Base-by-base conservation (phyloP, 23 red algal genomes). In the Pyropia yezoensis region DNA sequence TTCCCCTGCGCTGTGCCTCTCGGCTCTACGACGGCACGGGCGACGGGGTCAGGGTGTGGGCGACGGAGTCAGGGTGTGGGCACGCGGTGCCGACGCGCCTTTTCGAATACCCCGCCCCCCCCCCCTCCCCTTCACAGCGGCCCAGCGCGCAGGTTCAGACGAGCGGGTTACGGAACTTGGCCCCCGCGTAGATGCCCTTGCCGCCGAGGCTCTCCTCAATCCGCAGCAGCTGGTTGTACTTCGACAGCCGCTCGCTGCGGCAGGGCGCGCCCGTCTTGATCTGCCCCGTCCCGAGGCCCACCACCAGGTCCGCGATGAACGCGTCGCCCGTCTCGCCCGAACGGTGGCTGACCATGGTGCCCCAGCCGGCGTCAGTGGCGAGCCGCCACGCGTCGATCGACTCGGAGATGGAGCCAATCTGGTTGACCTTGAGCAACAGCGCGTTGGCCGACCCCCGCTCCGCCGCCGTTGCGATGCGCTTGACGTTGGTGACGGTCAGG, bases 231-330 rank as follows among this genome's bases (percentile, higher is more conserved):
- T 96, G 92, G 57, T 96, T 96, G 73, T 96, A 96, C 57, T 96
- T 96, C 2, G 84, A 77, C 70, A 96, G 83, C 50, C 92, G 84
- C 75, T 96, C 92, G 9, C 85, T 90, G 70, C 92, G 67, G 71
- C 92, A 96, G 15, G 92, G 82, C 32, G 92, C 92, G 33, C 92
- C 92, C 25, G 83, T 86, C 66, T 96, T 96, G 71, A 96, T 89
- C 74, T 89, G 73, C 30, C 92, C 92, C 24, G 92, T 96, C 67
- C 80, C 84, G 16, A 96, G 69, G 34, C 92, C 92, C 1, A 96
- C 92, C 5, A 88, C 83, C 28, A 96, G 73, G 74, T 96, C 92
- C 47, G 79, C 79, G 73, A 84, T 84, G 49, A 84, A 84, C 9
- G 79, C 54, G 50, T 84, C 79, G 60, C 87, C 92, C 17, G 92